Percentiles rank a stretch among this genome's conserved stretches.
phyloP scores from a whole-genome alignment of 176 grass and related monocot species.

The Phoenix dactylifera region DNA sequence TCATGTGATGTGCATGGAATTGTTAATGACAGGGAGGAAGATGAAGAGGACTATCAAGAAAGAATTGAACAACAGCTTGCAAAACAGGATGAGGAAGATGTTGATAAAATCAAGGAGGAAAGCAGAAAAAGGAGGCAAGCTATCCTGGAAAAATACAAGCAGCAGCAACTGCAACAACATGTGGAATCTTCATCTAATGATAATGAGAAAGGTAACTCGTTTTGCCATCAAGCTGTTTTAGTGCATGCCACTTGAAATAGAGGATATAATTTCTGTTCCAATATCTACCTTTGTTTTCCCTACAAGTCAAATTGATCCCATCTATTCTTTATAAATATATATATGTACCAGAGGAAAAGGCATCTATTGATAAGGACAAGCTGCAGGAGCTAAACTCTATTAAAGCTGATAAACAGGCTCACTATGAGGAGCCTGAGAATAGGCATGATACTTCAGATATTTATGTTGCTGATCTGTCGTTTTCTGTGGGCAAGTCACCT shows the following conservation, averaged over 20 bases:
- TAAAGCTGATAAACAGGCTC: slow-evolving; percentile 1
- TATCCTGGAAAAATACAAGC: slow-evolving; percentile 80
- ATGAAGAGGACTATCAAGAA: slow-evolving; percentile 78
- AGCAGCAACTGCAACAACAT: slow-evolving; percentile 45
- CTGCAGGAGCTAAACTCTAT: slow-evolving; percentile 5
- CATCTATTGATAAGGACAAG: slow-evolving; percentile 8
- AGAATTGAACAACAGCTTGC: slow-evolving; percentile 89
- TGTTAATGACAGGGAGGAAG: slow-evolving; percentile 52
- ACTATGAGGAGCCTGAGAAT: slow-evolving; percentile 24
- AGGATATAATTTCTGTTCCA: too few relatives aligned
- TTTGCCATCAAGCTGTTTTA: too few relatives aligned
- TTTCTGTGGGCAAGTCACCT: slow-evolving; percentile 69
- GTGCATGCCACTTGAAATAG: too few relatives aligned
- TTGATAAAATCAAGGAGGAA: slow-evolving; percentile 95
- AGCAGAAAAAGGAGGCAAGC: slow-evolving; percentile 86
- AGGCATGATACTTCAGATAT: slow-evolving; percentile 47
- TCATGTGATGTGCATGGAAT: background rate
- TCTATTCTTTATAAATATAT: too few relatives aligned
- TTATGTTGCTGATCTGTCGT: slow-evolving; percentile 39
- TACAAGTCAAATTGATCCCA: too few relatives aligned
- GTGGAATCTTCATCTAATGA: slow-evolving; percentile 32
- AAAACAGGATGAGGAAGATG: slow-evolving; percentile 83
- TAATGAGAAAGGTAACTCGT: slow-evolving; percentile 48
- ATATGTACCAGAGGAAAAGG: slow-evolving; percentile 14
- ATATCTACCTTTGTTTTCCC: too few relatives aligned